Evolutionary conservation across 768 basidiomycete genomes (phyloP).

Genomic region (Auriculariales sp.): DNA sequence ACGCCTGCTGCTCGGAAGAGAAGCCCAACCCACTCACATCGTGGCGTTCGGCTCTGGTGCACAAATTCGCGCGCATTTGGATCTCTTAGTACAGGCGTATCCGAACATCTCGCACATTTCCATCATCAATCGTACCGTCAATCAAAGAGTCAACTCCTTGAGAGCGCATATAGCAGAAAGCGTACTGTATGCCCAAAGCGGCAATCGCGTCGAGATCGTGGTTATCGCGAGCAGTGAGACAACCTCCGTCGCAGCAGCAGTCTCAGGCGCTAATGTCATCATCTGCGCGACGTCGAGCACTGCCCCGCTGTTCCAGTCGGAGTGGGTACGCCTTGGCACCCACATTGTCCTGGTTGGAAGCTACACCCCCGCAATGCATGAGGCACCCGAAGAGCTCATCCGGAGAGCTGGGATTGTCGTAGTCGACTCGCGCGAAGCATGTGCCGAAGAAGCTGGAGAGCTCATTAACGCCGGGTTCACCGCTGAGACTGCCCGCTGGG

Average conservation of each 20-base stretch:
- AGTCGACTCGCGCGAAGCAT: constrained; percentile 64
- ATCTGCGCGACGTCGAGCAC: constrained; percentile 63
- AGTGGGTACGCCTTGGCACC: constrained; percentile 44
- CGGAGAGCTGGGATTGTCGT: constrained; percentile 38
- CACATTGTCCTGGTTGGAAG: constrained; percentile 72
- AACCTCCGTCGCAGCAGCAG: constrained; percentile 7
- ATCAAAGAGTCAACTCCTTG: constrained; percentile 31
- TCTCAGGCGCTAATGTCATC: constrained; percentile 48
- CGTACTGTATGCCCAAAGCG: constrained; percentile 16
- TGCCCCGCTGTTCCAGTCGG: constrained; percentile 51
- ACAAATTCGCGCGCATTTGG: constrained; percentile 52
- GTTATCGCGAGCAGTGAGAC: not conserved
- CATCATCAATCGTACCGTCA: constrained; percentile 48
- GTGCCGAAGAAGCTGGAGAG: constrained; percentile 69
- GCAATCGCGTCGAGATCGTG: not conserved
- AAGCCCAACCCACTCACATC: constrained; percentile 25
- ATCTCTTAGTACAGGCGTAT: constrained; percentile 44
- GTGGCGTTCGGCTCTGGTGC: constrained; percentile 63
- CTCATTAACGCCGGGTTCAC: constrained; percentile 40
- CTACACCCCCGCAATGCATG: constrained; percentile 69
- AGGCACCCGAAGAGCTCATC: constrained; percentile 49
- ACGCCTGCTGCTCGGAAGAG: constrained; percentile 27
- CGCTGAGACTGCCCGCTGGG: constrained; percentile 18
- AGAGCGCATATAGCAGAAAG: constrained; percentile 13
- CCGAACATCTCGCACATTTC: constrained; percentile 35